These are phyloP conservation scores for Rosa persica DNA, from an alignment of 306 rosid species.

Conservation along the genomic window DNA sequence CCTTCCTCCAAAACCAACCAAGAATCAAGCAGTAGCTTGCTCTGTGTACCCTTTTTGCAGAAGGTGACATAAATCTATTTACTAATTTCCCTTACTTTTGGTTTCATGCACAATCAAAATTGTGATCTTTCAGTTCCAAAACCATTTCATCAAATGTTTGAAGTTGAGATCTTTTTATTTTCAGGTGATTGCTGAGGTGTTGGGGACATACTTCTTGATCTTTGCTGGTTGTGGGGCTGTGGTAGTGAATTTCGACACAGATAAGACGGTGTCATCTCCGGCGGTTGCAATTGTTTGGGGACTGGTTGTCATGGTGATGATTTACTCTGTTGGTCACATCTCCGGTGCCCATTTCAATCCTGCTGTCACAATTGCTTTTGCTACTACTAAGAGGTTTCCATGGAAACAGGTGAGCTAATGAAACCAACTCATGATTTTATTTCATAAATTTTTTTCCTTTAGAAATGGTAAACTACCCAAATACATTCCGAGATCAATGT, in stretches of 20 bases:
- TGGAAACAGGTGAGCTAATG: slow-evolving; percentile 54
- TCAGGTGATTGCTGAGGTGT: slow-evolving; percentile 72
- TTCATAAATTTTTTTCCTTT: not conserved
- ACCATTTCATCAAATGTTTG: not conserved
- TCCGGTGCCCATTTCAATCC: slow-evolving; percentile 93
- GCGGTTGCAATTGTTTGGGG: slow-evolving; percentile 83
- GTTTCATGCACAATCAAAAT: not conserved
- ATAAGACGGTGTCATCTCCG: slow-evolving; percentile 47
- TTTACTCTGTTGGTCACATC: slow-evolving; percentile 79
- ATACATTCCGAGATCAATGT: too few relatives aligned
- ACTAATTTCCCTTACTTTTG: not conserved
- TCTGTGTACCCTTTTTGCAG: slow-evolving; percentile 56
- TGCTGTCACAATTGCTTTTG: slow-evolving; percentile 85
- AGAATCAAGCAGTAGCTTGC: slow-evolving; percentile 8
- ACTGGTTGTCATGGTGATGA: slow-evolving; percentile 53
- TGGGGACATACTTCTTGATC: slow-evolving; percentile 78
- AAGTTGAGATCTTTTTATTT: not conserved
- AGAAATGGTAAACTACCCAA: too few relatives aligned
- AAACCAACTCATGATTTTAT: slow-evolving; percentile 2
- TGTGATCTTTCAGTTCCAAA: not conserved
- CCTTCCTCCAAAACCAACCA: slow-evolving; percentile 16
- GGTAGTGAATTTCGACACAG: slow-evolving; percentile 46
- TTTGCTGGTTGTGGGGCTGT: slow-evolving; percentile 74
- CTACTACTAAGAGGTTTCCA: slow-evolving; percentile 60
- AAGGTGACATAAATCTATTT: slow-evolving; percentile 43